Evolutionary conservation across 140 eudicot species (phyloP).

Genomic region (Artemisia princeps): DNA sequence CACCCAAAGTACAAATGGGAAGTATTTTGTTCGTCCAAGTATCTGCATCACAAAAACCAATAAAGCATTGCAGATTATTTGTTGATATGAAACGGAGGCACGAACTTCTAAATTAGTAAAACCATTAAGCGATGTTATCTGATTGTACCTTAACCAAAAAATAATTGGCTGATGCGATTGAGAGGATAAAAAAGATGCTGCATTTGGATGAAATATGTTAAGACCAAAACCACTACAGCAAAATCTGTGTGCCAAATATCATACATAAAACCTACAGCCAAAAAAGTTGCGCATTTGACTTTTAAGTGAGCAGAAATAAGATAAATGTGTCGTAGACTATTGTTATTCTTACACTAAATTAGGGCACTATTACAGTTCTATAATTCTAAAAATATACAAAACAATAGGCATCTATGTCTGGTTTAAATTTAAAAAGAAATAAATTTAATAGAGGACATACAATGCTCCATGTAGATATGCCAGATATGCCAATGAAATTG

Average conservation of each 20-base stretch:
- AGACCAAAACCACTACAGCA: conserved; percentile 3
- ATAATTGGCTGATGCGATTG: conserved; percentile 72
- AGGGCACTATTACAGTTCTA: background rate
- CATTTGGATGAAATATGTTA: conserved; percentile 30
- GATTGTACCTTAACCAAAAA: conserved; percentile 66
- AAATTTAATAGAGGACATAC: conserved; percentile 36
- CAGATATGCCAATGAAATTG: conserved; percentile 71
- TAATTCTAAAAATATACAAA: background rate
- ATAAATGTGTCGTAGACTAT: background rate
- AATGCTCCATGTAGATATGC: conserved; percentile 85
- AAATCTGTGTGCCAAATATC: background rate
- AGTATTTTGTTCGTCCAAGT: conserved; percentile 63
- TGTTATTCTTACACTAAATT: background rate
- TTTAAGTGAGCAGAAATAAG: background rate
- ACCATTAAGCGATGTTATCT: background rate
- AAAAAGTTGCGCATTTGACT: background rate
- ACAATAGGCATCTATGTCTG: background rate
- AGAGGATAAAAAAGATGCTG: conserved; percentile 60
- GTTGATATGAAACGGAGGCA: conserved; percentile 13
- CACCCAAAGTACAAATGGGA: conserved; percentile 59
- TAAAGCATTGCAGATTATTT: conserved; percentile 19
- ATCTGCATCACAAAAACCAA: conserved; percentile 46
- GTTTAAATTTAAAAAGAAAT: background rate
- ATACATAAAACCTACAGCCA: background rate
- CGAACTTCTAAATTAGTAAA: background rate